These are phyloP conservation scores for Aaosphaeria arxii DNA, from an alignment of 2,329 filamentous ascomycete species.

Conservation along the genomic window DNA sequence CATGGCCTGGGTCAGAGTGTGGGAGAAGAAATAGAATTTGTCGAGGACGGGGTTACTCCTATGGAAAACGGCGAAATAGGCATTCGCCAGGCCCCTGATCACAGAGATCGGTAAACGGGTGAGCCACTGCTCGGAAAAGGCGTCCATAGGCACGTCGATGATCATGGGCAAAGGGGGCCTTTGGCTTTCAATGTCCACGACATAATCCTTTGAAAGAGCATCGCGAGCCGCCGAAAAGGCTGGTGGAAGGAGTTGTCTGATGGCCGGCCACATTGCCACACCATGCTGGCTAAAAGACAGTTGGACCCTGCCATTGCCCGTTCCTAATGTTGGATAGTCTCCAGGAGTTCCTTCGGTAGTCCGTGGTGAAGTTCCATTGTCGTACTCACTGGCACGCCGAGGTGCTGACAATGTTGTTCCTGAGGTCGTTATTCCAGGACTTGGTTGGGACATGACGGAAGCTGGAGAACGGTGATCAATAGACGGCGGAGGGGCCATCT, in stretches of 20 bases:
- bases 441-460: conserved; percentile 25
- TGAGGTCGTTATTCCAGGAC: conserved; percentile 10
- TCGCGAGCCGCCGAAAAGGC: conserved; percentile 36
- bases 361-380: conserved; percentile 24
- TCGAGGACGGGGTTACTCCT: conserved; percentile 53
- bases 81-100: conserved; percentile 52
- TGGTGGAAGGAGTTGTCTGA: conserved; percentile 43
- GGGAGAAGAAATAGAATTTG: conserved; percentile 50
- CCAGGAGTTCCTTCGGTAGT: conserved; percentile 19
- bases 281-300: conserved; percentile 53
- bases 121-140: conserved; percentile 41
- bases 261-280: conserved; percentile 49
- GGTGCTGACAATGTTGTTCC: neutral
- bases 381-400: conserved; percentile 13
- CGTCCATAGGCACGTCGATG: conserved; percentile 32
- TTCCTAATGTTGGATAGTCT: conserved; percentile 16
- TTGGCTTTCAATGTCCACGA: conserved; percentile 49
- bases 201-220: conserved; percentile 47
- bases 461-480: conserved; percentile 25
- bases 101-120: conserved; percentile 47
- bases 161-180: conserved; percentile 44
- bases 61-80: conserved; percentile 55
- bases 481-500: conserved; percentile 9
- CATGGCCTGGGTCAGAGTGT: conserved; percentile 48
- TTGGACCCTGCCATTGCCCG: conserved; percentile 20